phyloP scores from a whole-genome alignment of 2,329 filamentous ascomycete species.

The Sclerotinia minor region DNA sequence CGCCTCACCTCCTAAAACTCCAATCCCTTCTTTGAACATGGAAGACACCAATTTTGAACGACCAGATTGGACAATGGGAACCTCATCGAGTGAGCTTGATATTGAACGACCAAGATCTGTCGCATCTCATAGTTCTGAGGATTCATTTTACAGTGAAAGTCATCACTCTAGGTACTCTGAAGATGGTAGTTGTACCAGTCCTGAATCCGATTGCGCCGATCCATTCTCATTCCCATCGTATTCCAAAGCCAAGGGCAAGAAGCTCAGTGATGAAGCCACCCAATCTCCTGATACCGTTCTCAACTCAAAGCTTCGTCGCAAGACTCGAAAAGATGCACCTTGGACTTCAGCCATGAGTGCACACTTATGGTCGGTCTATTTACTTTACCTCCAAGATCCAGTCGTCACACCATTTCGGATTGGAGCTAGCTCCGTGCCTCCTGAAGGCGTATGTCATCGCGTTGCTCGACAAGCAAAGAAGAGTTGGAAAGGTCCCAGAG shows the following conservation, averaged over 20 bases:
- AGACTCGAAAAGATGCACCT: slow-evolving; percentile 47
- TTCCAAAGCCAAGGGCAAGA: slow-evolving; percentile 35
- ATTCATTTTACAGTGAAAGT: slow-evolving; percentile 58
- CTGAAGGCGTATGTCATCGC: slow-evolving; percentile 62
- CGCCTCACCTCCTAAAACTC: slow-evolving; percentile 59
- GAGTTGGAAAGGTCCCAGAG: slow-evolving; percentile 64
- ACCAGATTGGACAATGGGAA: slow-evolving; percentile 40
- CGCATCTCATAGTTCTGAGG: slow-evolving; percentile 47
- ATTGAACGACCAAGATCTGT: slow-evolving; percentile 37
- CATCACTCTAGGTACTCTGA: slow-evolving; percentile 57
- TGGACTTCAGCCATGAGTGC: slow-evolving; percentile 67
- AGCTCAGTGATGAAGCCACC: slow-evolving; percentile 15
- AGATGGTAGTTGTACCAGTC: slow-evolving; percentile 55
- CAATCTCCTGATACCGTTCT: slow-evolving; percentile 22
- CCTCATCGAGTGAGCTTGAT: slow-evolving; percentile 31
- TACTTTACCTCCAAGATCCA: slow-evolving; percentile 65
- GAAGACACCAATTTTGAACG: slow-evolving; percentile 29
- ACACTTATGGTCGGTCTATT: slow-evolving; percentile 66
- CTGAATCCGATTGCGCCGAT: slow-evolving; percentile 48
- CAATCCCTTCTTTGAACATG: slow-evolving; percentile 45
- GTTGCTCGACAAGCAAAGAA: slow-evolving; percentile 66
- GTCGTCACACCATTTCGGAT: slow-evolving; percentile 66
- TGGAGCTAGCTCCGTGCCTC: slow-evolving; percentile 63
- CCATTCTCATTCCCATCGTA: slow-evolving; percentile 39
- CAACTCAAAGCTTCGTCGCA: slow-evolving; percentile 37